A percentile compares a stretch with the other conserved stretches of the same genome.
Evolutionary conservation across 352 stramenopile species (phyloP).

Genomic region (Pythium apleroticum): DNA sequence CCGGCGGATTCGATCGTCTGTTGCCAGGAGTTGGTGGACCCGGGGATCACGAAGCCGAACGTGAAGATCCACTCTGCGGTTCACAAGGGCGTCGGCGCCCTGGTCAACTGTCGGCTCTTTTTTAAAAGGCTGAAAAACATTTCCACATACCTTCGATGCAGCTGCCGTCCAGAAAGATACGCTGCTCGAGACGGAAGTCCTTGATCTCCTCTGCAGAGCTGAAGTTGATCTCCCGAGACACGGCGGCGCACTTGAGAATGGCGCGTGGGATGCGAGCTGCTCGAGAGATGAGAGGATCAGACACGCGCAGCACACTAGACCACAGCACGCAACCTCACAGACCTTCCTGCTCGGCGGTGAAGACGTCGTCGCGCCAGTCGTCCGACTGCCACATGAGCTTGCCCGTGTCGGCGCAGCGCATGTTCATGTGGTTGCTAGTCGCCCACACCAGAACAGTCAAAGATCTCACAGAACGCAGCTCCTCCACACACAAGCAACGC

Average conservation of each 20-base stretch:
- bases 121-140: no score
- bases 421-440: conserved; percentile 87
- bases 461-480: not conserved
- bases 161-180: conserved; percentile 86
- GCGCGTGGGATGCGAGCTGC: conserved; percentile 67
- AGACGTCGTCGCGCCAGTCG: conserved; percentile 77
- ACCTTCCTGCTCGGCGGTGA: conserved; percentile 72
- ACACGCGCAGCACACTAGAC: not conserved
- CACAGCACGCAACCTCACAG: no score
- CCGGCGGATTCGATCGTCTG: conserved; percentile 92
- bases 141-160: conserved; percentile 84
- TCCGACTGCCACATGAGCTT: conserved; percentile 85
- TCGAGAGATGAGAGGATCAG: not conserved
- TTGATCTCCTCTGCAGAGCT: conserved; percentile 87
- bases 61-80: conserved; percentile 92
- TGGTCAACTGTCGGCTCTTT: no score
- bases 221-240: conserved; percentile 95
- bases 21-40: conserved; percentile 95
- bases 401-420: conserved; percentile 78
- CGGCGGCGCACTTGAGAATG: conserved; percentile 89
- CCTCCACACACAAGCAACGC: conserved; percentile 2
- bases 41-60: conserved; percentile 95
- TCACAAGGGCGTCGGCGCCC: not conserved
- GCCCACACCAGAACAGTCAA: not conserved
- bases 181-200: conserved; percentile 92